Percentiles rank a stretch among this genome's conserved stretches.
phyloP scores from a whole-genome alignment of 495 filamentous ascomycete genomes.

The Massariosphaeria phaeospora region DNA sequence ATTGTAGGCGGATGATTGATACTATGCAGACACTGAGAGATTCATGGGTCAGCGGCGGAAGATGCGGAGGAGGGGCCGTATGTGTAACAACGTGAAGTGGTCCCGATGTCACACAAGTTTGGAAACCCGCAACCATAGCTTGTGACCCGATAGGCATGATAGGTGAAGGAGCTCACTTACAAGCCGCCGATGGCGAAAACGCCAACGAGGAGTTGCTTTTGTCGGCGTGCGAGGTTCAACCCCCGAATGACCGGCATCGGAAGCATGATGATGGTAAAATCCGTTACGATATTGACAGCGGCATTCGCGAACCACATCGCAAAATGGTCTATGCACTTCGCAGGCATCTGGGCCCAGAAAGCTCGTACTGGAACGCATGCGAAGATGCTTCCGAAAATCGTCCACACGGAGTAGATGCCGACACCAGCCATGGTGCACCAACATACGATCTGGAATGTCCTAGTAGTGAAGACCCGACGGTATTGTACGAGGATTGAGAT shows the following conservation, averaged over 20 bases:
- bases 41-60: too few relatives aligned
- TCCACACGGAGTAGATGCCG: conserved; percentile 27
- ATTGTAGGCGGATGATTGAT: conserved; percentile 37
- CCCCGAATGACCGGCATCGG: conserved; percentile 33
- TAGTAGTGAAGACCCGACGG: conserved; percentile 28
- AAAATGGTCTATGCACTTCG: conserved; percentile 44
- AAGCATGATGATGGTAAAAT: conserved; percentile 45
- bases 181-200: conserved; percentile 37
- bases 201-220: conserved; percentile 32
- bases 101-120: background rate
- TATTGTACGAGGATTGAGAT: conserved; percentile 37
- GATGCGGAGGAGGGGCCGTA: too few relatives aligned
- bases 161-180: conserved; percentile 22
- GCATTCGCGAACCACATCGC: conserved; percentile 49
- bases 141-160: background rate
- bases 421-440: conserved; percentile 28
- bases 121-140: too few relatives aligned
- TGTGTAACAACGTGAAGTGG: background rate
- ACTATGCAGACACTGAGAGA: conserved; percentile 34
- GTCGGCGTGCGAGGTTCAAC: conserved; percentile 32
- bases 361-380: conserved; percentile 34
- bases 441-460: conserved; percentile 25
- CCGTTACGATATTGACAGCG: conserved; percentile 50
- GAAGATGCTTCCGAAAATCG: conserved; percentile 35
- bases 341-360: conserved; percentile 40